Base-by-base conservation (phyloP, 257 asterid species). In the Avicennia marina region DNA sequence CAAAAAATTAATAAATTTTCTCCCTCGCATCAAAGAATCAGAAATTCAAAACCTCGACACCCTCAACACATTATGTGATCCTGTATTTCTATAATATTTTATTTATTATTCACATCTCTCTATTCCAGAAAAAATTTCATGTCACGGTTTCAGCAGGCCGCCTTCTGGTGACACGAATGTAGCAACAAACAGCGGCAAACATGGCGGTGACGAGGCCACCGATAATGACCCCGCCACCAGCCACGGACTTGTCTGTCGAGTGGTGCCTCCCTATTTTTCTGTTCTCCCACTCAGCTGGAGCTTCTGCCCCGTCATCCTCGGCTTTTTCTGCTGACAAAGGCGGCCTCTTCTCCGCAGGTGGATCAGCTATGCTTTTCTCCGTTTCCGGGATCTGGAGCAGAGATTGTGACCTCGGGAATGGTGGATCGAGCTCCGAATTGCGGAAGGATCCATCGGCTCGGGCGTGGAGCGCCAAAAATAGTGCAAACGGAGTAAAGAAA, bases 121-220 rank as follows among this genome's bases (percentile, higher is more conserved):
- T n/a, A n/a, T n/a, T n/a, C n/a, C n/a, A n/a, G n/a, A n/a, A n/a
- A n/a, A n/a, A n/a, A n/a, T n/a, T n/a, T n/a, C n/a, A n/a, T n/a
- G n/a, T n/a, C n/a, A n/a, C n/a, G n/a, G n/a, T 31, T 25, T 65
- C 64, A 15, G 43, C 4, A 16, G 39, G 54, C 62, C 42, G 69
- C 42, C 56, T 75, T 48, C 93, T 55, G 4, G 95, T 86, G 26
- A 81, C 90, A 31, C 90, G 71, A 58, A 86, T 86, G 62, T 86
- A 86, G 73, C 90, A 83, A 51, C 69, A 86, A 60, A 86, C 88
- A 36, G 86, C 79, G 2, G 88, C 94, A 27, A 83, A 79, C 60
- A 70, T 60, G 65, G 74, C 90, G 60, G 94, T 79, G 45, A 79
- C 81, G 62, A 86, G 94, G 22, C 94, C 95, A 62, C 94, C 95